Evolutionary conservation across 2,329 filamentous ascomycete species (phyloP), one percentile per base, ranked within the genome.

Genomic region (Ceratocystis destructans): DNA sequence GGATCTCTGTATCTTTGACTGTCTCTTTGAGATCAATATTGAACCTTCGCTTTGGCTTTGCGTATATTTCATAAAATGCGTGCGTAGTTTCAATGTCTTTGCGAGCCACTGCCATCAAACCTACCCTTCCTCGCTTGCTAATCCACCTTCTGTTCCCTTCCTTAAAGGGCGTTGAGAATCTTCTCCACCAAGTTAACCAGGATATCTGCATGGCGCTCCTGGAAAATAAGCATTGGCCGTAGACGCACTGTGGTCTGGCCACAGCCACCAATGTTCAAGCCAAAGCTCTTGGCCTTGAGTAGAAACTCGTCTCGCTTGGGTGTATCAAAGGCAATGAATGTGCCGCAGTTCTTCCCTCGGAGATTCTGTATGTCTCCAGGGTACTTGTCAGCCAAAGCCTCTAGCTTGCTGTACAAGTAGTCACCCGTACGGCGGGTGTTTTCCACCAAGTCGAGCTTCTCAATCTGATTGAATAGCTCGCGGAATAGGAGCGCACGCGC

Each of bases 271-370:
- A 96, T 89, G 78, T 96, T 96, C 74, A 96, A 78, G 69, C 91
- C 91, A 41, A 89, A 79, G 5, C 76, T 78, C 85, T 96, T 96
- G 69, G 88, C 89, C 78, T 83, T 86, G 75, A 78, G 83, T 69
- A 96, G 76, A 77, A 96, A 88, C 73, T 87, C 83, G 73, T 96
- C 90, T 68, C 91, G 82, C 71, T 84, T 80, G 66, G 89, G 89
- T 73, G 83, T 88, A 76, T 96, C 92, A 80, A 91, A 96, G 63
- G 92, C 91, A 73, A 96, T 90, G 75, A 96, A 96, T 8, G 92
- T 96, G 70, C 91, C 91, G 78, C 89, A 87, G 33, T 87, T 88
- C 79, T 95, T 89, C 65, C 91, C 92, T 72, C 91, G 84, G 68
- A 96, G 82, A 79, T 96, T 94, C 73, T 84, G 77, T 76, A 96